Evolutionary conservation across 139 green algal species (phyloP), one percentile per base, ranked within the genome.

Genomic region (Pleodorina starrii): DNA sequence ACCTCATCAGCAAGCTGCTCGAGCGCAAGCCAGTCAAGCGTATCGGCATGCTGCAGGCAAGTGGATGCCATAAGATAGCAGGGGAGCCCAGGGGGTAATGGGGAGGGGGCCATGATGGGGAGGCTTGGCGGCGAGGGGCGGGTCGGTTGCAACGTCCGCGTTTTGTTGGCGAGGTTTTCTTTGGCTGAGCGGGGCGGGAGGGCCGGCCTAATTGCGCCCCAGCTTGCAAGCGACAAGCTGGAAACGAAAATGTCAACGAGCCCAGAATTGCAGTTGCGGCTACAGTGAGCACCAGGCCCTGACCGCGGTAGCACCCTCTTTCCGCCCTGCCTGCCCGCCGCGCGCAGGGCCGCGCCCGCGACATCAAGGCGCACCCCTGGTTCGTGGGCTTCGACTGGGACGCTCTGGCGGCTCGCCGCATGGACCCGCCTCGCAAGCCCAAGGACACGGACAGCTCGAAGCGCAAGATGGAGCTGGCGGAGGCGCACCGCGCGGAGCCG

Each of bases 331-430:
- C n/a, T n/a, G n/a, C n/a, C n/a, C n/a, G n/a, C n/a, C n/a, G n/a
- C n/a, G 1, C 73, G 12, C 80, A 87, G 72, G 95, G 94, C 27
- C 87, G 94, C 10, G 94, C 93, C 3, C 46, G 60, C 0, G 97
- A 99, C 87, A 95, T 99, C 89, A 99, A 98, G 93, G 86, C 71
- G 57, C 97, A 99, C 93, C 91, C 92, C 63, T 99, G 97, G 97
- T 99, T 99, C 91, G 91, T 35, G 59, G 93, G 90, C 46, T 97
- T 99, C 90, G 96, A 99, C 91, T 99, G 97, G 97, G 93, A 97
- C 0, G 91, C 91, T 25, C 93, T 99, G 77, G 90, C 94, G 29
- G 93, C 94, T 0, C 91, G 96, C n/a, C 95, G 96, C 87, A 94
- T 99, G 84, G 80, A 93, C 51, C 93, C 96, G 46, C 96, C 95